Base-by-base conservation (phyloP, 805 yeast genomes). In the Schwanniomyces sp. region DNA sequence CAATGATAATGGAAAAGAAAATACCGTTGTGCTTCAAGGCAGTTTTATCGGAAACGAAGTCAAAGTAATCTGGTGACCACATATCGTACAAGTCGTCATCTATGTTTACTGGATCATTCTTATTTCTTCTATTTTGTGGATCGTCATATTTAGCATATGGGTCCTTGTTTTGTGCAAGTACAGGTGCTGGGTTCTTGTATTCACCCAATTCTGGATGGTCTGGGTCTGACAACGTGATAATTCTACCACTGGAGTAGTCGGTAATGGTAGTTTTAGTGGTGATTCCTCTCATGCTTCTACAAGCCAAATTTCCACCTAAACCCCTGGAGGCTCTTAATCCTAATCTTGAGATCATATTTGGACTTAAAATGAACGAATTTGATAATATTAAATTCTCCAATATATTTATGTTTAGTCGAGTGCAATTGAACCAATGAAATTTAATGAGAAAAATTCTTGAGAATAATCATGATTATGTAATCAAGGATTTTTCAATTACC, bases 31-130 rank as follows among this genome's bases (percentile, higher is more conserved):
- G 81, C 55, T 67, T 75, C 45, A 82, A 64, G 1, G 96, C 95
- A 28, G 80, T 76, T 40, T 66, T 61, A 66, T 86, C 85, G 34
- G 79, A 70, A 29, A 82, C 86, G 34, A 73, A 64, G 56, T 83
- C 82, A 63, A 75, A 81, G 60, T 83, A 78, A 60, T 88, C 95
- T 10, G 96, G 94, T 7, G 96, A 80, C 96, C 96, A 88, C 76
- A 87, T 78, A 65, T 88, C 91, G 60, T 84, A 75, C 65, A 80
- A 70, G 61, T 88, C 96, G 55, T 84, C 86, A 57, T 84, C 81
- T 46, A 83, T 81, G 63, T 83, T 84, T 53, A 88, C 65, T 26
- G 90, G 88, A 52, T 88, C 91, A 53, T 81, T 79, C 54, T 80
- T 74, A 73, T 88, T 88, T 69, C 95, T 82, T 72, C 92, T 80